phyloP scores from a whole-genome alignment of 2,329 filamentous ascomycete species.

The Aschersonia sp. region DNA sequence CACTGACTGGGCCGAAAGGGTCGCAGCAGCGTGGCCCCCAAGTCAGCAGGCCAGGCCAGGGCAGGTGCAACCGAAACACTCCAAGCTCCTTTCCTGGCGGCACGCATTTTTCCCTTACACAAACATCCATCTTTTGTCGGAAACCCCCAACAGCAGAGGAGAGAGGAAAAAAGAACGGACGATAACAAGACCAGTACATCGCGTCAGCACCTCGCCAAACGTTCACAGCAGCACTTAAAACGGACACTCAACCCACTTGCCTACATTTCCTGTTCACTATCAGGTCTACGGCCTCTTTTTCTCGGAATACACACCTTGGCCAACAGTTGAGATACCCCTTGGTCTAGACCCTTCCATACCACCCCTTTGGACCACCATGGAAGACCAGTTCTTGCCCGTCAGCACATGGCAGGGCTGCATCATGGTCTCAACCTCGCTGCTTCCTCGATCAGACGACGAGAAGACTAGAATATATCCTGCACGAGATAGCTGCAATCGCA shows the following conservation, averaged over 20 bases:
- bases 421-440: constrained; percentile 2
- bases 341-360: not conserved
- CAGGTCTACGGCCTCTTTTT: no score
- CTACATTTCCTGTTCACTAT: no score
- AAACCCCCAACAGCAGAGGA: not conserved
- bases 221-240: no score
- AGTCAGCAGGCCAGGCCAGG: not conserved
- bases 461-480: constrained; percentile 1
- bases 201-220: no score
- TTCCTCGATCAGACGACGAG: constrained; percentile 2
- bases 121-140: not conserved
- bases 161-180: not conserved
- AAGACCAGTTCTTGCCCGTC: constrained; percentile 2
- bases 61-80: not conserved
- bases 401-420: constrained; percentile 3
- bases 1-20: not conserved
- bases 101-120: not conserved
- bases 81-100: not conserved
- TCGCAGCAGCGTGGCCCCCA: not conserved
- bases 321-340: not conserved
- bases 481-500: not conserved
- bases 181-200: no score
- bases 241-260: no score
- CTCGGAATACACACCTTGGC: not conserved
- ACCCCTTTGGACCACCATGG: not conserved